A percentile compares a stretch with the other conserved stretches of the same genome.
Conservation (phyloP, 345 rosid genomes). For the Mallotus nudiflorus region DNA sequence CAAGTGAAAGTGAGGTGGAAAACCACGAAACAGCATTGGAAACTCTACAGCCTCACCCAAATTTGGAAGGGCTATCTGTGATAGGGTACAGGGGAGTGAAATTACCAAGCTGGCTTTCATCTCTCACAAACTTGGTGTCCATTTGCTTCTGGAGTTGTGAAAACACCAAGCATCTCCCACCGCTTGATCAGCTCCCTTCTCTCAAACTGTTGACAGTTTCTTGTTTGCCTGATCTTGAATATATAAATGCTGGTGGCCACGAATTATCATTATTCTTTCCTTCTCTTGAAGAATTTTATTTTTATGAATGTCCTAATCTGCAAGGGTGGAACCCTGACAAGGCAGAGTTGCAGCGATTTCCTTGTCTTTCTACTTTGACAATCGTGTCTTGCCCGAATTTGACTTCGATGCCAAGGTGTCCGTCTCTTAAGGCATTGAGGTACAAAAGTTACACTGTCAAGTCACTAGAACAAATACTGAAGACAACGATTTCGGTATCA, state of each 20-base stretch:
- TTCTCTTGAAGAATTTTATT: not conserved
- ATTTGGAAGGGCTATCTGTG: not conserved
- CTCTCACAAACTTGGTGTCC: too few relatives aligned
- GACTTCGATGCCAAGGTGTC: conserved; percentile 11
- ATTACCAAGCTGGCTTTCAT: too few relatives aligned
- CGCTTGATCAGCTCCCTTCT: not conserved
- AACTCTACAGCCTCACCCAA: not conserved
- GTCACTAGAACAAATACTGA: too few relatives aligned
- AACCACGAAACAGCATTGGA: not conserved
- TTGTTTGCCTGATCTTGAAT: too few relatives aligned
- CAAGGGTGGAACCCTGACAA: too few relatives aligned
- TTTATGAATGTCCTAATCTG: accelerated
- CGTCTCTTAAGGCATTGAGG: too few relatives aligned
- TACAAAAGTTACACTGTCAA: too few relatives aligned
- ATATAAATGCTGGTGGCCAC: not conserved
- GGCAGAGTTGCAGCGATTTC: not conserved
- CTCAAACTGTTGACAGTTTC: not conserved
- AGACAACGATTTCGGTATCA: not conserved
- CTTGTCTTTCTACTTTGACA: not conserved
- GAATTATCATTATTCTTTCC: not conserved
- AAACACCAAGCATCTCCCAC: not conserved
- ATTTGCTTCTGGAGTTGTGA: not conserved
- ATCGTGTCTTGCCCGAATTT: not conserved
- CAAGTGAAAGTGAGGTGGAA: too few relatives aligned
- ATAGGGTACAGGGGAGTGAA: not conserved